A percentile compares a stretch with the other conserved stretches of the same genome.
phyloP scores from a whole-genome alignment of 345 rosid species.

The Atalantia buxifolia region DNA sequence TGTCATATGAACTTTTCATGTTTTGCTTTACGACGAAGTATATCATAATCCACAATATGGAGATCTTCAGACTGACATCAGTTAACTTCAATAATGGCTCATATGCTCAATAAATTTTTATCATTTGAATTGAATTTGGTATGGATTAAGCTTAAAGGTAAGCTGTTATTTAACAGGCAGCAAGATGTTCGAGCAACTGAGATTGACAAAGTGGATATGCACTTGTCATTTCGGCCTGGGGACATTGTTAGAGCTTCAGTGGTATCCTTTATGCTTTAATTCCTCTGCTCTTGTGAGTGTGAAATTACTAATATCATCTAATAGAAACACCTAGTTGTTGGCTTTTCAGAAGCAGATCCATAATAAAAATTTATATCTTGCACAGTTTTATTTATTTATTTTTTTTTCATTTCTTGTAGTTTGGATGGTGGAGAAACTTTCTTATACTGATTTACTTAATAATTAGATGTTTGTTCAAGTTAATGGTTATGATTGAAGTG shows the following conservation, averaged over 20 bases:
- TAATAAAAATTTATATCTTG: background rate
- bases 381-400: background rate
- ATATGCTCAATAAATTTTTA: background rate
- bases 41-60: background rate
- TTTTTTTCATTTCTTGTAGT: background rate
- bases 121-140: background rate
- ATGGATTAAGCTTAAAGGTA: background rate
- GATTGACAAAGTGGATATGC: slow-evolving; percentile 93
- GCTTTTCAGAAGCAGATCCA: background rate
- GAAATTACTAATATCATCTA: background rate
- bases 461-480: background rate
- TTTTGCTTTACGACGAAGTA: background rate
- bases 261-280: slow-evolving; percentile 57
- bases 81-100: background rate
- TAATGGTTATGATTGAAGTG: background rate
- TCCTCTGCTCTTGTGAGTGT: background rate
- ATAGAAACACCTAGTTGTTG: background rate
- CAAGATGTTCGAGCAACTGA: slow-evolving; percentile 94
- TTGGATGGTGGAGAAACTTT: background rate
- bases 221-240: slow-evolving; percentile 72
- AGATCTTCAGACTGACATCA: background rate
- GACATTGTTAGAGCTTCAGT: slow-evolving; percentile 88
- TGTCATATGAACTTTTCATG: background rate
- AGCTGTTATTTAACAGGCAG: slow-evolving; percentile 46
- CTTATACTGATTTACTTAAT: background rate